Evolutionary conservation across 768 basidiomycete species (phyloP).

Genomic region (Naganishia onofrii): DNA sequence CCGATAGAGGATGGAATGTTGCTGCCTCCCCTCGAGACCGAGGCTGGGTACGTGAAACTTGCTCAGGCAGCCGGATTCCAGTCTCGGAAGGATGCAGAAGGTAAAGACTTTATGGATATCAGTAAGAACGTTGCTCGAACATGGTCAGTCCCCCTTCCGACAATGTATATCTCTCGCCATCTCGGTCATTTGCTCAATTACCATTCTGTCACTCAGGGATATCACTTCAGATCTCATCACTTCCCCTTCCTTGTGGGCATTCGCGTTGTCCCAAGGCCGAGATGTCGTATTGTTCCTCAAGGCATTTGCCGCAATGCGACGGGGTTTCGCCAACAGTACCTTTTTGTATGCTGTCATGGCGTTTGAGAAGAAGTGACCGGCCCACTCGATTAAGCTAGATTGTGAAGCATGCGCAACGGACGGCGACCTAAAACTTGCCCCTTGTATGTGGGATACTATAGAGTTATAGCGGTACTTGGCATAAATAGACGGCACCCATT

Average conservation of each 20-base stretch:
- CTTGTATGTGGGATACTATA: not conserved
- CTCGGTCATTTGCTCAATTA: not conserved
- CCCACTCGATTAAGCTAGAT: not conserved
- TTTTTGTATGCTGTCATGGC: slow-evolving; percentile 33
- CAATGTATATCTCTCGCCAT: too few species aligned
- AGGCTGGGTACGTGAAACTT: slow-evolving; percentile 26
- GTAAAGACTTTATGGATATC: slow-evolving; percentile 33
- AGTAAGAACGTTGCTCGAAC: slow-evolving; percentile 31
- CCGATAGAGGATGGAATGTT: slow-evolving; percentile 37
- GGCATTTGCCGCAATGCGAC: slow-evolving; percentile 34
- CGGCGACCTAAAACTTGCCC: not conserved
- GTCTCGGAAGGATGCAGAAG: slow-evolving; percentile 13
- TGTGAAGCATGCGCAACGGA: not conserved
- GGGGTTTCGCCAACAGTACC: slow-evolving; percentile 31
- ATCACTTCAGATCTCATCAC: slow-evolving; percentile 32
- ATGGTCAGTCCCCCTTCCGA: slow-evolving; percentile 24
- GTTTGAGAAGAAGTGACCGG: slow-evolving; percentile 32
- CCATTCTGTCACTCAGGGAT: slow-evolving; percentile 27
- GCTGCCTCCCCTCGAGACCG: slow-evolving; percentile 33
- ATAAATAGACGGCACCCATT: not conserved
- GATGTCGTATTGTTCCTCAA: slow-evolving; percentile 33
- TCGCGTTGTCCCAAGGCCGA: slow-evolving; percentile 33
- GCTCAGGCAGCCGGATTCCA: slow-evolving; percentile 28
- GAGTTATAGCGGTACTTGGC: not conserved
- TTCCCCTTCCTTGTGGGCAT: slow-evolving; percentile 34